These are phyloP conservation scores for Psidium guajava DNA, from an alignment of 345 rosid genomes.

Conservation along the genomic window DNA sequence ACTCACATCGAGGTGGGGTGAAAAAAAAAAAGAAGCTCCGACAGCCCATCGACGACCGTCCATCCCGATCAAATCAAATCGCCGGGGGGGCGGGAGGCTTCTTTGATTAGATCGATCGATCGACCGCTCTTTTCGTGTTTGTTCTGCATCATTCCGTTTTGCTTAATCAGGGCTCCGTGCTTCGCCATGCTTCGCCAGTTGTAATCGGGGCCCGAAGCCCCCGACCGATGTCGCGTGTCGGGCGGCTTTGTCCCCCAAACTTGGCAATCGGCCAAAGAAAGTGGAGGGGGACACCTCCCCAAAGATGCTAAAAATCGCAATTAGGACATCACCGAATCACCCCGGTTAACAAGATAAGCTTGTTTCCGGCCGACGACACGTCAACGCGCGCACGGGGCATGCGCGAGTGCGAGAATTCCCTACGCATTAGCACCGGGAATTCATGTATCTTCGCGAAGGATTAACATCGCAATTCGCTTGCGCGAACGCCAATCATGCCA, in stretches of 20 bases:
- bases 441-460: background rate
- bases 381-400: background rate
- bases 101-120: background rate
- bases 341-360: background rate
- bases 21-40: background rate
- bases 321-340: fast-evolving
- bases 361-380: too few species aligned
- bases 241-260: background rate
- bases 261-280: background rate
- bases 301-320: background rate
- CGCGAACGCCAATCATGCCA: background rate
- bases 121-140: background rate
- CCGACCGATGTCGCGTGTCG: background rate
- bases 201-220: background rate
- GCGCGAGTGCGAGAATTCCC: background rate
- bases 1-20: background rate
- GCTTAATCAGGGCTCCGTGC: background rate
- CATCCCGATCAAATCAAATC: background rate
- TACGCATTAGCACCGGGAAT: background rate
- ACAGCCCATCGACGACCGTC: background rate
- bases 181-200: background rate
- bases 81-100: too few species aligned
- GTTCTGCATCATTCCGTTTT: background rate
- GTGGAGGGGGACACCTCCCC: background rate
- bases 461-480: too few species aligned